phyloP scores from a whole-genome alignment of 805 yeast genomes.

The Suhomyces canberraensis region DNA sequence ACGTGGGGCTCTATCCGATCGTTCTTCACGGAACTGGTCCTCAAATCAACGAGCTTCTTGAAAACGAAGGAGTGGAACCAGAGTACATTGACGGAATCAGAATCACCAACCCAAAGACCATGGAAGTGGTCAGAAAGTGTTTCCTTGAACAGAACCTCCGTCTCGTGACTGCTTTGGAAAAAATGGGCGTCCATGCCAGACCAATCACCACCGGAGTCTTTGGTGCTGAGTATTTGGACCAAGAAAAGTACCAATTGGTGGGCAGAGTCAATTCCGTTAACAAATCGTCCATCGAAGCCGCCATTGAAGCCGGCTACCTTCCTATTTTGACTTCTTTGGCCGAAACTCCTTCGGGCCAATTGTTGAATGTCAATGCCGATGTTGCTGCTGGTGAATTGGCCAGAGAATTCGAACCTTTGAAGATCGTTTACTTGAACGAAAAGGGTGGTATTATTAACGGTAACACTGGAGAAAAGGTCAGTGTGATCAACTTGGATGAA shows the following conservation, averaged over 20 bases:
- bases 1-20: constrained; percentile 95
- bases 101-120: constrained; percentile 89
- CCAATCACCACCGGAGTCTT: constrained; percentile 98
- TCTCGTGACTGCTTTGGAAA: constrained; percentile 91
- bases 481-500: constrained; percentile 90
- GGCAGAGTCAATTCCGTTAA: constrained; percentile 86
- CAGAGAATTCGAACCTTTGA: constrained; percentile 92
- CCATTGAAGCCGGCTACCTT: constrained; percentile 92
- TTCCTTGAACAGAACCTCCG: constrained; percentile 93
- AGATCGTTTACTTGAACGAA: constrained; percentile 93
- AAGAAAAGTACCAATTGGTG: constrained; percentile 86
- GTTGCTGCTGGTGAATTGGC: constrained; percentile 99
- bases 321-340: constrained; percentile 96
- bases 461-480: constrained; percentile 82
- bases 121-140: constrained; percentile 94
- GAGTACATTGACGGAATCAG: constrained; percentile 95
- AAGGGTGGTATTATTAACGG: constrained; percentile 98
- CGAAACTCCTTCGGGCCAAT: constrained; percentile 95
- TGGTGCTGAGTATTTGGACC: constrained; percentile 86
- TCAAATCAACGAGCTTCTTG: constrained; percentile 91
- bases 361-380: constrained; percentile 95
- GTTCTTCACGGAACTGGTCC: constrained; percentile 99
- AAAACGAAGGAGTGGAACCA: constrained; percentile 93
- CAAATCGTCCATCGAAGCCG: constrained; percentile 83
- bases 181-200: constrained; percentile 96